Percentiles rank a stretch among this genome's conserved stretches.
phyloP scores from a whole-genome alignment of 371 early-diverging fungal genomes.

The Mucor indicus region DNA sequence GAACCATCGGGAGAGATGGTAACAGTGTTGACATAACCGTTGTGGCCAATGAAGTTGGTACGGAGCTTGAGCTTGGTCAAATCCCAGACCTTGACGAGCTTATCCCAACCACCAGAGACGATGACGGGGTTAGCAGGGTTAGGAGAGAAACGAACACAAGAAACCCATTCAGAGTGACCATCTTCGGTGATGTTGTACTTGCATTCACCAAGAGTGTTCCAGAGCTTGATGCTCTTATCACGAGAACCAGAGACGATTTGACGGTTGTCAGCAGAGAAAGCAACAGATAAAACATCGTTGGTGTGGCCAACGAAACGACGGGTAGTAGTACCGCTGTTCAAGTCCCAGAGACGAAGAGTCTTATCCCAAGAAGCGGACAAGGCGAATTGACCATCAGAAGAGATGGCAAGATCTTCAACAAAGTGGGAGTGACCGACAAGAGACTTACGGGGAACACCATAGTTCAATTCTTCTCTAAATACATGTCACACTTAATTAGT shows the following conservation, averaged over 20 bases:
- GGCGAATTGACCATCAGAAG: constrained; percentile 94
- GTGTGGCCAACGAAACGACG: constrained; percentile 62
- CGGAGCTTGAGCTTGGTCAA: constrained; percentile 92
- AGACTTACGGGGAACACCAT: constrained; percentile 83
- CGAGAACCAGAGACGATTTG: constrained; percentile 95
- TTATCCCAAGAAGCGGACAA: constrained; percentile 63
- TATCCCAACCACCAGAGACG: constrained; percentile 97
- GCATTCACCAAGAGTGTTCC: constrained; percentile 98
- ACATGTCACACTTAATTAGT: neutral
- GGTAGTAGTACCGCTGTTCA: neutral
- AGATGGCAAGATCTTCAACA: constrained; percentile 91
- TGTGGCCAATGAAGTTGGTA: constrained; percentile 97
- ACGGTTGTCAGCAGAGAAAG: constrained; percentile 97
- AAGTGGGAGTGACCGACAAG: constrained; percentile 96
- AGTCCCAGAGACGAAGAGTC: constrained; percentile 1
- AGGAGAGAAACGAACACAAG: constrained; percentile 96
- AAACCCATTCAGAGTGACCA: constrained; percentile 95
- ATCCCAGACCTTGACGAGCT: constrained; percentile 98
- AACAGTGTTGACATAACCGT: constrained; percentile 93
- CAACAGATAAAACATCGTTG: constrained; percentile 92
- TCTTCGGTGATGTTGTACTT: constrained; percentile 90
- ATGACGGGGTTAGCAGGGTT: constrained; percentile 94
- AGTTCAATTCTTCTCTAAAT: constrained; percentile 74
- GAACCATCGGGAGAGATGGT: constrained; percentile 98
- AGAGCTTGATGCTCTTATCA: constrained; percentile 97